Evolutionary conservation across 192 early-diverging fungal species (phyloP).

Genomic region (Coemansia reversa): DNA sequence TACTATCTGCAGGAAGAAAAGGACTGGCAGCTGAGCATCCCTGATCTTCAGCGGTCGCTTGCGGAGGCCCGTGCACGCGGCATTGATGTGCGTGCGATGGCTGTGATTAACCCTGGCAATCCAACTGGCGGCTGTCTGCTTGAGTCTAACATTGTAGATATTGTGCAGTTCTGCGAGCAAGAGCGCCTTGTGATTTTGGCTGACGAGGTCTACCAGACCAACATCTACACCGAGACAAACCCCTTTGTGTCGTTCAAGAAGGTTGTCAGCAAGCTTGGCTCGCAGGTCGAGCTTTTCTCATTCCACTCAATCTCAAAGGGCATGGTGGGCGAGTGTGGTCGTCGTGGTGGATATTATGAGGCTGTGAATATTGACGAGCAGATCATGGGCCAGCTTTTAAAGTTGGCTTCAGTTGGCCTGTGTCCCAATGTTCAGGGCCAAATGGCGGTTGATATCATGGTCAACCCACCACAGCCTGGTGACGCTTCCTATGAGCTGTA

Average conservation of each 20-base stretch:
- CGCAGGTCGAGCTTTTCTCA: slow-evolving; percentile 84
- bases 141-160: slow-evolving; percentile 82
- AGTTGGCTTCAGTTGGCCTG: slow-evolving; percentile 87
- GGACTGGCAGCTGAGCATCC: slow-evolving; percentile 75
- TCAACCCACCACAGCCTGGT: slow-evolving; percentile 80
- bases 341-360: slow-evolving; percentile 97
- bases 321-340: slow-evolving; percentile 97
- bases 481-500: slow-evolving; percentile 77
- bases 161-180: slow-evolving; percentile 82
- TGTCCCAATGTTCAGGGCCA: slow-evolving; percentile 96
- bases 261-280: slow-evolving; percentile 76
- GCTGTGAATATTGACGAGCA: slow-evolving; percentile 73
- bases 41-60: slow-evolving; percentile 67
- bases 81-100: slow-evolving; percentile 88
- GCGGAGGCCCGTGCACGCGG: slow-evolving; percentile 64
- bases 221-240: slow-evolving; percentile 76
- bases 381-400: slow-evolving; percentile 86
- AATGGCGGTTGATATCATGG: slow-evolving; percentile 92
- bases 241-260: slow-evolving; percentile 99
- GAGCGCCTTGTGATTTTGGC: slow-evolving; percentile 86
- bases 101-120: slow-evolving; percentile 98
- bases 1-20: slow-evolving; percentile 90
- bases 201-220: slow-evolving; percentile 99
- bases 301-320: slow-evolving; percentile 98
- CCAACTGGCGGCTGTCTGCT: slow-evolving; percentile 91